Evolutionary conservation across 768 basidiomycete species (phyloP).

Genomic region (Gloeostereum incarnatum): DNA sequence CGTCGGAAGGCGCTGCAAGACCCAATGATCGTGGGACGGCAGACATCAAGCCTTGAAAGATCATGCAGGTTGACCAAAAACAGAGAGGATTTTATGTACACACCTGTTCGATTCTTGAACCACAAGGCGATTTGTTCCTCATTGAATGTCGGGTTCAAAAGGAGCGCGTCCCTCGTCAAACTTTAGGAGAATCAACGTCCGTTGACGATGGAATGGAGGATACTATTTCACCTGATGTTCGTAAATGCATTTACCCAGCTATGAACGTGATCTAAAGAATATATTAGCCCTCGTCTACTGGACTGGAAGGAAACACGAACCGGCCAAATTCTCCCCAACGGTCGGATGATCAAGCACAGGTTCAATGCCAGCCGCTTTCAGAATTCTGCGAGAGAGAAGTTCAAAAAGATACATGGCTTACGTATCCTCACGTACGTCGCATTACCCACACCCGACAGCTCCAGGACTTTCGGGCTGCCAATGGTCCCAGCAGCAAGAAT

Average conservation of each 20-base stretch:
- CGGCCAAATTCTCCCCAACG: conserved; percentile 35
- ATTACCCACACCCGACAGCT: conserved; percentile 23
- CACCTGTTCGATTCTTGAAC: conserved; percentile 20
- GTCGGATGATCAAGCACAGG: conserved; percentile 34
- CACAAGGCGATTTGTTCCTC: conserved; percentile 16
- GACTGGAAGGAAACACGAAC: conserved; percentile 8
- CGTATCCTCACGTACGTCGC: conserved; percentile 13
- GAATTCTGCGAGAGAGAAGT: conserved; percentile 17
- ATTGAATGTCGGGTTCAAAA: conserved; percentile 13
- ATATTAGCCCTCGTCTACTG: neutral
- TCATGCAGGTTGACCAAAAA: neutral
- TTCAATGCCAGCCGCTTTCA: conserved; percentile 31
- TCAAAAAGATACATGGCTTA: neutral
- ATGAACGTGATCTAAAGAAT: conserved; percentile 19
- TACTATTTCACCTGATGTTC: conserved; percentile 15
- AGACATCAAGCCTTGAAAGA: conserved; percentile 15
- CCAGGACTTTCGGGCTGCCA: conserved; percentile 27
- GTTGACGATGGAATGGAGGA: neutral
- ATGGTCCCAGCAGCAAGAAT: conserved; percentile 40
- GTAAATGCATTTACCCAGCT: conserved; percentile 23
- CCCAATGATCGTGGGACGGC: conserved; percentile 20
- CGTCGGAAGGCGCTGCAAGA: conserved; percentile 16
- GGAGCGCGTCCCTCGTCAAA: conserved; percentile 17
- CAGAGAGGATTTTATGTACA: neutral
- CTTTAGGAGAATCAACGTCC: conserved; percentile 6